Conservation (phyloP, 805 yeast species). For the Metschnikowia amazonensis region DNA sequence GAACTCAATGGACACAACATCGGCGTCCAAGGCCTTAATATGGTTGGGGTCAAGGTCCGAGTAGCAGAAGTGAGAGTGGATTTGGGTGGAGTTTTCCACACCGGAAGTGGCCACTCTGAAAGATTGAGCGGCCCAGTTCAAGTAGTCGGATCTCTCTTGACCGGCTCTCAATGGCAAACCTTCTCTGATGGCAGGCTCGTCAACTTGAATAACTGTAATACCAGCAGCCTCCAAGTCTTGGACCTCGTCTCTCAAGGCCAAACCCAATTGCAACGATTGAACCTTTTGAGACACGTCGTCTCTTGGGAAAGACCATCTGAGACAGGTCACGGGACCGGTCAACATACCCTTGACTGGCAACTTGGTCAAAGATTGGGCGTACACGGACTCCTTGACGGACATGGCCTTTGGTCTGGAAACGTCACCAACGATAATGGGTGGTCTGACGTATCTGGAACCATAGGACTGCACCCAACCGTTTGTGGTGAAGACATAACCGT, state of each 20-base stretch:
- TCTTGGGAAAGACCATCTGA: slow-evolving; percentile 99
- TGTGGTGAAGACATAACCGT: slow-evolving; percentile 97
- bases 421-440: slow-evolving; percentile 99
- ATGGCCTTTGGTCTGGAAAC: slow-evolving; percentile 97
- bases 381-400: slow-evolving; percentile 98
- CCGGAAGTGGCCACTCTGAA: slow-evolving; percentile 99
- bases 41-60: slow-evolving; percentile 99
- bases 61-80: slow-evolving; percentile 99
- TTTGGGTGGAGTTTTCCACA: slow-evolving; percentile 91
- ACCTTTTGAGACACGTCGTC: slow-evolving; percentile 89
- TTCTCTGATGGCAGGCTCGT: slow-evolving; percentile 99
- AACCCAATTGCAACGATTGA: slow-evolving; percentile 94
- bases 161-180: slow-evolving; percentile 99
- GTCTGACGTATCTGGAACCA: slow-evolving; percentile 99
- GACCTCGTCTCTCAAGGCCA: slow-evolving; percentile 98
- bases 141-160: slow-evolving; percentile 92
- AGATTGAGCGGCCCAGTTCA: slow-evolving; percentile 98
- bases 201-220: slow-evolving; percentile 96
- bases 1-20: slow-evolving; percentile 98
- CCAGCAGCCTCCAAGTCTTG: slow-evolving; percentile 98
- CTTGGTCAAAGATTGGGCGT: slow-evolving; percentile 93
- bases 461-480: slow-evolving; percentile 99
- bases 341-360: slow-evolving; percentile 99
- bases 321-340: slow-evolving; percentile 99
- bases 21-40: slow-evolving; percentile 99